Percentiles rank a stretch among this genome's conserved stretches.
These are phyloP conservation scores for Hyaloscypha bicolor DNA, from an alignment of 495 filamentous ascomycete genomes.

Conservation along the genomic window DNA sequence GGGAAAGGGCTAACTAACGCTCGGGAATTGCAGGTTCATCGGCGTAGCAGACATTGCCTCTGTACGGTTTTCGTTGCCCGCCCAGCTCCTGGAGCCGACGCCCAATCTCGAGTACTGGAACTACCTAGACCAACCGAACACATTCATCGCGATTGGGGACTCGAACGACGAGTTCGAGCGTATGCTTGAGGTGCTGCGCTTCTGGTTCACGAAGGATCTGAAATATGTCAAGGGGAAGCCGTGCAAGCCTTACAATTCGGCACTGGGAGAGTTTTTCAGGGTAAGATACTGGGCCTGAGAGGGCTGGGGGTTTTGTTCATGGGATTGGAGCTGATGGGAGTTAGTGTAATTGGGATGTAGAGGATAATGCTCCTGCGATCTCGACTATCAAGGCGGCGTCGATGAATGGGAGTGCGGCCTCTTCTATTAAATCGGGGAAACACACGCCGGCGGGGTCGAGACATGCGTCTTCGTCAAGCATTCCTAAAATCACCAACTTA, in stretches of 20 bases:
- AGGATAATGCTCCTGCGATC: constrained; percentile 61
- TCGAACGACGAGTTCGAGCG: constrained; percentile 88
- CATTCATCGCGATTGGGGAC: constrained; percentile 94
- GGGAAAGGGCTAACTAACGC: neutral
- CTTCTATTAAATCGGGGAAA: constrained; percentile 51
- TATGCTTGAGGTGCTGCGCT: constrained; percentile 89
- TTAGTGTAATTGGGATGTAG: constrained; percentile 92
- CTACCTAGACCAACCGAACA: constrained; percentile 93
- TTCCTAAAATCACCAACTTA: constrained; percentile 12
- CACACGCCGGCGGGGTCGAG: constrained; percentile 22
- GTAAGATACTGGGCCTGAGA: constrained; percentile 47
- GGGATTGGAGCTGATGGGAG: constrained; percentile 4
- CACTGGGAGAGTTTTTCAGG: constrained; percentile 96
- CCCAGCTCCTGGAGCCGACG: constrained; percentile 91
- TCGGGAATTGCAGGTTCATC: constrained; percentile 30
- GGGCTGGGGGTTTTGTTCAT: neutral
- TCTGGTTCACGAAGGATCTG: constrained; percentile 99
- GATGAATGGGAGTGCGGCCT: constrained; percentile 45
- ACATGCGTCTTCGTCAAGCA: constrained; percentile 9
- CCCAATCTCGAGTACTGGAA: constrained; percentile 99
- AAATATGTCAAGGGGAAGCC: constrained; percentile 99
- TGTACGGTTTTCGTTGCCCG: constrained; percentile 93
- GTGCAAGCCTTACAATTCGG: constrained; percentile 98
- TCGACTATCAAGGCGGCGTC: constrained; percentile 37
- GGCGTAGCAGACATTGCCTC: constrained; percentile 94